A percentile compares a stretch with the other conserved stretches of the same genome.
Conservation (phyloP, 2,329 filamentous ascomycete genomes). For the Truncatella angustata region DNA sequence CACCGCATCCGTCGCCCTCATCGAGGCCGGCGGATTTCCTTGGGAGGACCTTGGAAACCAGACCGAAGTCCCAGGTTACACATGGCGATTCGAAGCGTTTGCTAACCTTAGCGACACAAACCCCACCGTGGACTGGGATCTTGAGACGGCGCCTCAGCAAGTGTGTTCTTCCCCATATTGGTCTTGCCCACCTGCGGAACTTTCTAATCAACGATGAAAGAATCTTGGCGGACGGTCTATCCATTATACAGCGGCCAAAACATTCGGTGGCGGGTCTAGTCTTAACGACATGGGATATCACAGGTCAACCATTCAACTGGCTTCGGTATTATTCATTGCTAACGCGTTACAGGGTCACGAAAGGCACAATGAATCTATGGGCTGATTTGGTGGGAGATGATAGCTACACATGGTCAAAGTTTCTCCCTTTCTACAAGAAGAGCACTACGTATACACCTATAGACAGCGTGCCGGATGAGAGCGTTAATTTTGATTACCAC, state of each 20-base stretch:
- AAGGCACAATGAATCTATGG: not conserved
- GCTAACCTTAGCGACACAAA: not conserved
- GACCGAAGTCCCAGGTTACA: slow-evolving; percentile 15
- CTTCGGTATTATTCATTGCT: slow-evolving; percentile 20
- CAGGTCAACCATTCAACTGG: not conserved
- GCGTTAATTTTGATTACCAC: slow-evolving; percentile 22
- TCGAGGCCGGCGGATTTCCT: slow-evolving; percentile 36
- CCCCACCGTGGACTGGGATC: slow-evolving; percentile 14
- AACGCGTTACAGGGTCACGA: slow-evolving; percentile 10
- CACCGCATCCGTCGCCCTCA: slow-evolving; percentile 32
- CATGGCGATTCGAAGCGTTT: slow-evolving; percentile 4
- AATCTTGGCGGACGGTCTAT: slow-evolving; percentile 27
- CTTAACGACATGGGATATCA: not conserved
- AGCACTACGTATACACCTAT: not conserved
- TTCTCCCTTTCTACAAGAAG: slow-evolving; percentile 3
- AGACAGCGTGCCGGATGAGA: slow-evolving; percentile 19
- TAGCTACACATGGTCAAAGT: not conserved
- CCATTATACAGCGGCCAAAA: slow-evolving; percentile 25
- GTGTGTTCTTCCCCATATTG: slow-evolving; percentile 20
- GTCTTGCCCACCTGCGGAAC: no score
- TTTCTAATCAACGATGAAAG: slow-evolving; percentile 18
- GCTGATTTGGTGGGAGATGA: slow-evolving; percentile 4
- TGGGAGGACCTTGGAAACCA: slow-evolving; percentile 22
- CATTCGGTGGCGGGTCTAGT: not conserved
- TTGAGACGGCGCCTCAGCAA: slow-evolving; percentile 16